Conservation (phyloP, 2,329 filamentous ascomycete genomes). For the Chaetomium globosum region DNA sequence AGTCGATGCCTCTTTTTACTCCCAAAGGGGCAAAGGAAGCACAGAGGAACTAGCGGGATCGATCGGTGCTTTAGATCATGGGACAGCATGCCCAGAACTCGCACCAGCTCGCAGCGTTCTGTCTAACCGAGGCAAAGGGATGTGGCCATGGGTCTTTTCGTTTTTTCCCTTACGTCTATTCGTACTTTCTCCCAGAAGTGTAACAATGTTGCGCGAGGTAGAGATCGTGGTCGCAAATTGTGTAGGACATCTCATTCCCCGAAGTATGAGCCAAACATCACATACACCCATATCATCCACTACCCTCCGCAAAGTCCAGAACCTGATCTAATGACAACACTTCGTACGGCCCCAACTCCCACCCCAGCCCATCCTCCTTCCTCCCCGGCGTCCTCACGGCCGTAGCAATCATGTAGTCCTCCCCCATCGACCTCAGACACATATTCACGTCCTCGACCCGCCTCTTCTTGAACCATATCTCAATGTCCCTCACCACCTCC, state of each 20-base stretch:
- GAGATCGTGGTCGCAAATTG: not conserved
- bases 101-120: too few species aligned
- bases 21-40: not conserved
- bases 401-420: constrained; percentile 59
- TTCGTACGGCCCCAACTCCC: constrained; percentile 49
- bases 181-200: not conserved
- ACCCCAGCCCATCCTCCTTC: constrained; percentile 45
- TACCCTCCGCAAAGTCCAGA: constrained; percentile 49
- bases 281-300: constrained; percentile 12
- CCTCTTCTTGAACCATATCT: constrained; percentile 47
- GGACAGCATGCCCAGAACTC: too few species aligned
- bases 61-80: not conserved
- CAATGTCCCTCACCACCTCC: constrained; percentile 43
- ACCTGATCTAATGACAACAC: constrained; percentile 51
- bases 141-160: not conserved
- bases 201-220: not conserved
- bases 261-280: not conserved
- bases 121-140: too few species aligned
- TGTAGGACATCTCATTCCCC: not conserved
- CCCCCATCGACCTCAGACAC: constrained; percentile 49
- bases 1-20: not conserved
- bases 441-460: constrained; percentile 49
- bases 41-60: not conserved
- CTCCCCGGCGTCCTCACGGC: constrained; percentile 49
- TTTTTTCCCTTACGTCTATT: not conserved